A percentile compares a stretch with the other conserved stretches of the same genome.
These are phyloP conservation scores for Rhizopogon salebrosus DNA, from an alignment of 768 basidiomycete genomes.

Conservation along the genomic window DNA sequence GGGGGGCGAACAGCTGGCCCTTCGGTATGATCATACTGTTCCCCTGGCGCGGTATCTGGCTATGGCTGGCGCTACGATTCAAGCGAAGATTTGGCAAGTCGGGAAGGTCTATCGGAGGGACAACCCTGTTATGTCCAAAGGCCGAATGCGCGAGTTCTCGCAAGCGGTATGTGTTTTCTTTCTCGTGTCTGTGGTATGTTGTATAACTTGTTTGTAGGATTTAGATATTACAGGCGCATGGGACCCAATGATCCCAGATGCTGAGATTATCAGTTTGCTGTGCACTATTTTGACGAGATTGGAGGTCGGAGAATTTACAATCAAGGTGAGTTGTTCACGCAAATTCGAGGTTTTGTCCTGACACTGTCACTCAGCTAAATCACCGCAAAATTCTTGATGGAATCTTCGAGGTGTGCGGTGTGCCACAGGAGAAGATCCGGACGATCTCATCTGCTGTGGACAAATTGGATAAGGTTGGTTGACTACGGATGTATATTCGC, in stretches of 20 bases:
- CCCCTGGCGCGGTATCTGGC: conserved; percentile 94
- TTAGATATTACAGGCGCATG: conserved; percentile 90
- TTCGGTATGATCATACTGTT: conserved; percentile 96
- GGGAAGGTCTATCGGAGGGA: conserved; percentile 99
- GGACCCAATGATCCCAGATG: conserved; percentile 98
- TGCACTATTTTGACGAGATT: conserved; percentile 78
- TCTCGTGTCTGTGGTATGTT: neutral
- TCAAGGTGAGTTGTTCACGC: conserved; percentile 59
- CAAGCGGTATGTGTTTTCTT: conserved; percentile 66
- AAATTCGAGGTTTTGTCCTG: neutral
- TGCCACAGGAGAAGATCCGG: conserved; percentile 83
- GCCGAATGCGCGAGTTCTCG: conserved; percentile 96
- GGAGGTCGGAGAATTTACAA: conserved; percentile 89
- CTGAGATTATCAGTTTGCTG: conserved; percentile 78
- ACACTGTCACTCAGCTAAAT: conserved; percentile 57
- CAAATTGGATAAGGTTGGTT: conserved; percentile 89
- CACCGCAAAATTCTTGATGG: conserved; percentile 97
- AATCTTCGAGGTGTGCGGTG: conserved; percentile 94
- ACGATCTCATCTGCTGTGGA: conserved; percentile 95
- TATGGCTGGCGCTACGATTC: conserved; percentile 83
- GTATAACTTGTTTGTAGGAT: conserved; percentile 48
- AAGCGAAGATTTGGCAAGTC: conserved; percentile 91
- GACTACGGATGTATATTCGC: neutral
- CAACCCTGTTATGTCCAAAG: conserved; percentile 96
- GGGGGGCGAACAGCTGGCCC: conserved; percentile 91